Base-by-base conservation (phyloP, 2,329 filamentous ascomycete genomes). In the Pseudogymnoascus sp. region DNA sequence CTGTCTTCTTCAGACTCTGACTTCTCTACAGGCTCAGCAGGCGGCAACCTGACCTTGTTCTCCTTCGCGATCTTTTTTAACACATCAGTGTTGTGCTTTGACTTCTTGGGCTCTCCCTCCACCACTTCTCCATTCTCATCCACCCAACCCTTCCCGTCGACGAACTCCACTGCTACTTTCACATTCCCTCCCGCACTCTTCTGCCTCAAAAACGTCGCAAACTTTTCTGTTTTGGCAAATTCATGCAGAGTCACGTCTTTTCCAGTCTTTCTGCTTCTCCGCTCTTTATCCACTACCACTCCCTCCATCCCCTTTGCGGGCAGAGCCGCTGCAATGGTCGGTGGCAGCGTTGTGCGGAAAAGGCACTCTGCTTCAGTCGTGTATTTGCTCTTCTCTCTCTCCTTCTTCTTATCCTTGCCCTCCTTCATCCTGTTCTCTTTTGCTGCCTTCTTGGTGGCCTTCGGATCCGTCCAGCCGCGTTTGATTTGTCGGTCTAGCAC, bases 91-190 rank as follows among this genome's bases (percentile, higher is more conserved):
- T 60, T 60, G 9, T 67, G 71, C 64, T 71, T 71, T n/a, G 36
- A 35, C 63, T 74, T 70, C 35, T 64, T 68, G 3, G 66, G 40
- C 11, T 65, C 69, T 61, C 75, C 76, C 74, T 96, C 90, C 2
- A 96, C 83, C 1, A 97, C 78, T 63, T 87, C 85, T 5, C 93
- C 93, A 15, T 87, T 79, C 66, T 86, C 84, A 69, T 96, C 88
- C 0, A 96, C 83, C 93, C 95, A 97, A 1, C 93, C 93, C 71
- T 89, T 87, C 21, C 89, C 92, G 62, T 96, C 88, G 42, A 95
- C 83, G 73, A 88, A 97, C 63, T 88, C 86, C 2, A 80, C 75
- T 40, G 81, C 79, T 15, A 75, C 74, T 9, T 74, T 75, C 1
- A 76, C 76, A 1, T 76, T 76, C 1, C 77, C 74, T 4, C 78